Percentiles rank a stretch among this genome's conserved stretches.
Evolutionary conservation across 2,329 filamentous ascomycete species (phyloP).

Genomic region (Neoarthrinium moseri): DNA sequence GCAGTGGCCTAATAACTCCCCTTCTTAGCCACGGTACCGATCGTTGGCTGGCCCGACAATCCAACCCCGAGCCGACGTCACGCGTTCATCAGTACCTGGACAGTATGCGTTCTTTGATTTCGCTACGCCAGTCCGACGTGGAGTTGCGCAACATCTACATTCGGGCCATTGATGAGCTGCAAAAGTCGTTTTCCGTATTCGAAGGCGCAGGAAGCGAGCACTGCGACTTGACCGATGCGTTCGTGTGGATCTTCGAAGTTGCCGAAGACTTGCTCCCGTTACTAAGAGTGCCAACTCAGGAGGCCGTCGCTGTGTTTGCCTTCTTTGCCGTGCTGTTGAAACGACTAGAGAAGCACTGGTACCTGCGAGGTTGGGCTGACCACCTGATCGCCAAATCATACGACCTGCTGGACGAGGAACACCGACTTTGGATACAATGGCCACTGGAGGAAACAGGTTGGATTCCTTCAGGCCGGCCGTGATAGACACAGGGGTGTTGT

Average conservation of each 20-base stretch:
- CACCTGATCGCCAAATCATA: slow-evolving; percentile 15
- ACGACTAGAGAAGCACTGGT: slow-evolving; percentile 13
- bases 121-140: background rate
- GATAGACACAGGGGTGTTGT: background rate
- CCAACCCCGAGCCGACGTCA: background rate
- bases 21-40: slow-evolving; percentile 12
- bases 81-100: background rate
- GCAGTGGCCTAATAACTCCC: slow-evolving; percentile 8
- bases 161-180: slow-evolving; percentile 12
- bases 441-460: slow-evolving; percentile 23
- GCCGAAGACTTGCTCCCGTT: slow-evolving; percentile 22
- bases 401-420: slow-evolving; percentile 15
- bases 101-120: background rate
- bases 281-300: slow-evolving; percentile 19
- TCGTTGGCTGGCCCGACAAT: background rate
- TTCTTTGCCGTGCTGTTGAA: slow-evolving; percentile 15
- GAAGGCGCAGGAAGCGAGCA: background rate
- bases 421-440: slow-evolving; percentile 16
- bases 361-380: slow-evolving; percentile 16
- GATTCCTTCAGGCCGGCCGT: background rate
- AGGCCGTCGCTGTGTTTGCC: slow-evolving; percentile 32
- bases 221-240: slow-evolving; percentile 22
- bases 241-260: slow-evolving; percentile 29
- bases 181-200: slow-evolving; percentile 10
- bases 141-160: background rate